A percentile compares a stretch with the other conserved stretches of the same genome.
Evolutionary conservation across 805 yeast genomes (phyloP).

Genomic region (Candida montana): DNA sequence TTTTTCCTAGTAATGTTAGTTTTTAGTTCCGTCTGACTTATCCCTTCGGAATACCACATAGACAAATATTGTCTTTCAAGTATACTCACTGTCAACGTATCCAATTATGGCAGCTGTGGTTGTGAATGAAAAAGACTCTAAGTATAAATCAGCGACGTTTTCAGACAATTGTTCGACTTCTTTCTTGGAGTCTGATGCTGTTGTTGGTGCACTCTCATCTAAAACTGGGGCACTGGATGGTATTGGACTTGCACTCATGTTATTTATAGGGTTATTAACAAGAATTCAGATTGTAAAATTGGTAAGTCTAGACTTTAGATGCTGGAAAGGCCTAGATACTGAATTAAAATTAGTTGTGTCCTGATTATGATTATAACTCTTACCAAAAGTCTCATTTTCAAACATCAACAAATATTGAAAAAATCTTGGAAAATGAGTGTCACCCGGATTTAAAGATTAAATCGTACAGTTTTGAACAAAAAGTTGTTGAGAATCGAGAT

Average conservation of each 20-base stretch:
- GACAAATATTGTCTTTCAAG: no score
- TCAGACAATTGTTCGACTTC: conserved; percentile 27
- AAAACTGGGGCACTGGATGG: conserved; percentile 1
- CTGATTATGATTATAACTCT: background rate
- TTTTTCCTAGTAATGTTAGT: conserved; percentile 37
- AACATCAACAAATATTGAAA: background rate
- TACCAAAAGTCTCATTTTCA: background rate
- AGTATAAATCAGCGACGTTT: conserved; percentile 52
- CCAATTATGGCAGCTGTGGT: conserved; percentile 90
- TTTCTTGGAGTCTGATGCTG: conserved; percentile 8
- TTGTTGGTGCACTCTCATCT: conserved; percentile 5
- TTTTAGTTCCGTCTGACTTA: no score
- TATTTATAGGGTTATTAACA: no score
- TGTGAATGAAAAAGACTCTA: conserved; percentile 78
- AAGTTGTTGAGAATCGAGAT: no score
- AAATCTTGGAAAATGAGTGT: background rate
- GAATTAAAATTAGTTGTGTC: no score
- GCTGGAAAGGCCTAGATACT: no score
- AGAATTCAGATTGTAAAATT: no score
- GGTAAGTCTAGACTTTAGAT: no score
- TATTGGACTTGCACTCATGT: conserved; percentile 2
- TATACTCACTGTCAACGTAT: conserved; percentile 59
- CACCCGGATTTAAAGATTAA: background rate
- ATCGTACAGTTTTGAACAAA: no score
- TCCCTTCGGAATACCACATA: no score